phyloP scores from a whole-genome alignment of 306 rosid genomes.

The Hippophae rhamnoides region DNA sequence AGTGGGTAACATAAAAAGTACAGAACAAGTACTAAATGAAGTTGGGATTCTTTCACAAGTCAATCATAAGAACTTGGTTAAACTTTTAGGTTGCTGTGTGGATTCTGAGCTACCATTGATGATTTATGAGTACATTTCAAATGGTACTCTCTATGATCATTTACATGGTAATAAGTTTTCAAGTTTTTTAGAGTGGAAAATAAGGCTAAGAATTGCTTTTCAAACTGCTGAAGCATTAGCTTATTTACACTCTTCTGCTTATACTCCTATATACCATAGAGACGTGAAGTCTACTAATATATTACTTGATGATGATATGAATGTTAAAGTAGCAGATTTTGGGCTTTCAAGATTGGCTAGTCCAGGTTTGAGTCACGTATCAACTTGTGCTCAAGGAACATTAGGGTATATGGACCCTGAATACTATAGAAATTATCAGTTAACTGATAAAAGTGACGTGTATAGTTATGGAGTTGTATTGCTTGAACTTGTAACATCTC shows the following conservation, averaged over 20 bases:
- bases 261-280: conserved; percentile 88
- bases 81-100: conserved; percentile 77
- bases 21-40: conserved; percentile 78
- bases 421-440: conserved; percentile 71
- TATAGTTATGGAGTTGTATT: conserved; percentile 85
- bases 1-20: conserved; percentile 87
- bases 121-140: conserved; percentile 86
- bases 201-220: conserved; percentile 66
- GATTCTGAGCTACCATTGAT: conserved; percentile 81
- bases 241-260: conserved; percentile 72
- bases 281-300: conserved; percentile 95
- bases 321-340: conserved; percentile 80
- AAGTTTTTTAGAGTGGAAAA: conserved; percentile 71
- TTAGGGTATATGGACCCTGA: conserved; percentile 92
- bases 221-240: conserved; percentile 89
- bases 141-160: conserved; percentile 88
- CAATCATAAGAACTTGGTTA: conserved; percentile 78
- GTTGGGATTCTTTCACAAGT: conserved; percentile 90
- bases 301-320: conserved; percentile 52
- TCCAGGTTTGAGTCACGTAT: conserved; percentile 82
- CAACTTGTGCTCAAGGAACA: conserved; percentile 98
- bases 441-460: conserved; percentile 94
- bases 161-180: conserved; percentile 50
- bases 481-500: conserved; percentile 81
- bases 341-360: conserved; percentile 88